Conservation (phyloP, 345 rosid species). For the Eucalyptus sideroxylon region DNA sequence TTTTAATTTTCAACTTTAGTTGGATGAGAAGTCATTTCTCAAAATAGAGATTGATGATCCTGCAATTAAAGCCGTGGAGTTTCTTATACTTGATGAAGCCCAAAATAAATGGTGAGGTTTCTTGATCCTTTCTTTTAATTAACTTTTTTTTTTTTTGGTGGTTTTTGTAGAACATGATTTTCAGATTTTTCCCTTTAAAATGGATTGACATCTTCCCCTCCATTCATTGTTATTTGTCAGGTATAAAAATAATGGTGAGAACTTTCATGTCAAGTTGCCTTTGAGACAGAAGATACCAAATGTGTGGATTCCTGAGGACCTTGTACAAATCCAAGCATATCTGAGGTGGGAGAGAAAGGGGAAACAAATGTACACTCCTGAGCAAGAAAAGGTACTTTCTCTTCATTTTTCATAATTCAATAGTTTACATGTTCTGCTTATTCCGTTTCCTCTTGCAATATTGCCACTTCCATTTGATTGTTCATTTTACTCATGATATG, state of each 20-base stretch:
- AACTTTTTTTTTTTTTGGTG: not conserved
- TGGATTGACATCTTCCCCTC: not conserved
- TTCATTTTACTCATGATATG: not conserved
- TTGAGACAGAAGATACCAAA: slow-evolving; percentile 24
- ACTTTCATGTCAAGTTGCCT: slow-evolving; percentile 71
- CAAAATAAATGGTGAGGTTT: slow-evolving; percentile 57
- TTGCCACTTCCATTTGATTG: not conserved
- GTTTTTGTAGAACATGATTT: not conserved
- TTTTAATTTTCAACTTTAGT: slow-evolving; percentile 20
- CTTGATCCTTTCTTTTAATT: not conserved
- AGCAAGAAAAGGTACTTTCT: slow-evolving; percentile 56
- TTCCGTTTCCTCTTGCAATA: not conserved
- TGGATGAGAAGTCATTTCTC: slow-evolving; percentile 51
- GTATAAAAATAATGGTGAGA: slow-evolving; percentile 79
- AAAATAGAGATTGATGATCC: slow-evolving; percentile 77
- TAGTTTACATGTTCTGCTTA: not conserved
- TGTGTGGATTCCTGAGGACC: slow-evolving; percentile 78
- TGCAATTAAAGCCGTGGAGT: slow-evolving; percentile 68
- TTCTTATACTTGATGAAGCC: slow-evolving; percentile 82
- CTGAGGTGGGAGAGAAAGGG: slow-evolving; percentile 97
- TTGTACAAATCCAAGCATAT: slow-evolving; percentile 92
- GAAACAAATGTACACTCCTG: slow-evolving; percentile 73
- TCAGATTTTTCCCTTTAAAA: not conserved
- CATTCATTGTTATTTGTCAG: slow-evolving; percentile 13
- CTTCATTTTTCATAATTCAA: not conserved